Evolutionary conservation across 2,329 filamentous ascomycete species (phyloP), one percentile per base, ranked within the genome.

Genomic region (Fonsecaea multimorphosa): DNA sequence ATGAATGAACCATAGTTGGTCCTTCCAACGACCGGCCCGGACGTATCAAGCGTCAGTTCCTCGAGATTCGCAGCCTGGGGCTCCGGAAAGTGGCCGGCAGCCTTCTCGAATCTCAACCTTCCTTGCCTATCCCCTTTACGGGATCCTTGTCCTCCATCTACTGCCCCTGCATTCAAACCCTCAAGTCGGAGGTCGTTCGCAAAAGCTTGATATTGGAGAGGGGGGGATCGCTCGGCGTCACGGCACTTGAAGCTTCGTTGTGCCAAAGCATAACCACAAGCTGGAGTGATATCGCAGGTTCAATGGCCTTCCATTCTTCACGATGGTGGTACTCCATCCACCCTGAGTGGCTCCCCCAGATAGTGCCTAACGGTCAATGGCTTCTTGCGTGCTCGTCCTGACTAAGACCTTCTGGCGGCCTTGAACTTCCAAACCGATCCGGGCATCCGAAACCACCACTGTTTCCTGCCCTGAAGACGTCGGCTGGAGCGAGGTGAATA

Each of bases 1-100:
- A 49, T 14, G 44, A 24, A 24, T 49, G 44, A 49, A 49, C 44
- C 44, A 27, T 49, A 8, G 19, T 27, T 49, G 22, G 44, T 27
- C 19, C 22, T 24, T 24, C 16, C 44, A 24, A 3, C 22, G 19
- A 16, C 9, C 3, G 44, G 22, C 44, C 5, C 44, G 19, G 27
- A 22, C 44, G 44, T 24, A 49, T 49, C 44, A 49, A 49, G 44
- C 3, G 44, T 9, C 44, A 24, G 22, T 24, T 22, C 22, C 44
- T 24, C 22, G 19, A 49, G 24, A 49, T 24, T 24, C 9, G 19
- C 7, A 49, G 19, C 44, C 44, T 24, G 44, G 44, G n/a, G 44
- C 40, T 7, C 51, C 59, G 60, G 60, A 51, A 52, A 63, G 60
- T 57, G 40, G 16, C 60, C 60, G 60, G 53, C 31, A 56, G 53